Conservation (phyloP, 805 yeast species). For the Maudiozyma pseudohumilis region DNA sequence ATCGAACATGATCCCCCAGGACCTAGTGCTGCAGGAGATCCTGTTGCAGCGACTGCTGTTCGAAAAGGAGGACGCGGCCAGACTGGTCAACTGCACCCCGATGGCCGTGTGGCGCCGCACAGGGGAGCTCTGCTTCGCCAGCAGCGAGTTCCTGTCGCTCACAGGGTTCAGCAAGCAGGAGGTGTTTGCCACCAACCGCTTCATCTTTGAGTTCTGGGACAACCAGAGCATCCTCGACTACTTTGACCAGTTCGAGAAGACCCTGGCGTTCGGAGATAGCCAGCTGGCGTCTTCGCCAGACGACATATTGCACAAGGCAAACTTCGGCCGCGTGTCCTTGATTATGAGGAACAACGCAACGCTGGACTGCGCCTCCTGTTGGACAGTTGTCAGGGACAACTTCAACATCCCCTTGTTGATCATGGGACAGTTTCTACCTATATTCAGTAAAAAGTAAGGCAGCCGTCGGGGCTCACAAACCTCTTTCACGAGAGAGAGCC, state of each 20-base stretch:
- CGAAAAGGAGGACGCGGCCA: constrained; percentile 45
- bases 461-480: constrained; percentile 3
- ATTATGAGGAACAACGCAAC: constrained; percentile 30
- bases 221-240: constrained; percentile 64
- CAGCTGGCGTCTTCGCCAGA: constrained; percentile 1
- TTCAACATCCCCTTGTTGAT: constrained; percentile 79
- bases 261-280: constrained; percentile 45
- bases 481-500: not conserved
- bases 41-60: constrained; percentile 46
- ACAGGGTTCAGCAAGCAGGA: constrained; percentile 55
- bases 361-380: constrained; percentile 64
- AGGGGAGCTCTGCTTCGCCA: constrained; percentile 73
- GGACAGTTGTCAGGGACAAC: constrained; percentile 78
- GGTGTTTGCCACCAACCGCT: constrained; percentile 48
- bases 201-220: constrained; percentile 76
- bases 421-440: constrained; percentile 70
- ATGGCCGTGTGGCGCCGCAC: constrained; percentile 80
- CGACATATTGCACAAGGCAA: not conserved
- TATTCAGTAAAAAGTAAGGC: constrained; percentile 1
- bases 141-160: constrained; percentile 61
- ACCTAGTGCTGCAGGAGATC: constrained; percentile 51
- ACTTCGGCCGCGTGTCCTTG: constrained; percentile 31
- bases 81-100: constrained; percentile 54
- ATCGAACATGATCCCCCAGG: constrained; percentile 60
- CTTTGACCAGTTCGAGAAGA: constrained; percentile 54